These are phyloP conservation scores for Skeletonema grethae DNA, from an alignment of 108 stramenopile genomes.

Conservation along the genomic window DNA sequence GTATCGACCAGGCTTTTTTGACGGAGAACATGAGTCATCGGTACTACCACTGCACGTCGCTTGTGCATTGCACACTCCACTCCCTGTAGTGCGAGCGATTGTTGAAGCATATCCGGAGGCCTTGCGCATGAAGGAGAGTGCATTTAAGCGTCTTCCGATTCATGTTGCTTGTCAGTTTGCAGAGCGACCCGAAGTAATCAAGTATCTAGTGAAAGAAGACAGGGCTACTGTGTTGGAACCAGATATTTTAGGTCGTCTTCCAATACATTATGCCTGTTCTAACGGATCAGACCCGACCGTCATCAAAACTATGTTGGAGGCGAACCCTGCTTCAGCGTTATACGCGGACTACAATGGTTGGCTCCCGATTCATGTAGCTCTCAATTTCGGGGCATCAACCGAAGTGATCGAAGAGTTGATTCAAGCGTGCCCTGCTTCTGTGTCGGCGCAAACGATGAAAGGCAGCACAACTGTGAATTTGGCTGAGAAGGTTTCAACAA, in stretches of 20 bases:
- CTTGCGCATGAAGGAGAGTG: slow-evolving; percentile 52
- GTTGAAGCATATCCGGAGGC: slow-evolving; percentile 68
- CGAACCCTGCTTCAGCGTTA: slow-evolving; percentile 40
- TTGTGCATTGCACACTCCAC: slow-evolving; percentile 75
- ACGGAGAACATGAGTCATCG: slow-evolving; percentile 78
- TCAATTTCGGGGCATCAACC: slow-evolving; percentile 38
- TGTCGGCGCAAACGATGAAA: slow-evolving; percentile 28
- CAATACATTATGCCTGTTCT: slow-evolving; percentile 86
- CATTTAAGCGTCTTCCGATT: slow-evolving; percentile 75
- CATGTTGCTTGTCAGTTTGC: slow-evolving; percentile 81
- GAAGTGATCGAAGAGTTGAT: slow-evolving; percentile 22
- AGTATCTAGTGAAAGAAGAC: slow-evolving; percentile 57
- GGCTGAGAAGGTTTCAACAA: slow-evolving; percentile 34
- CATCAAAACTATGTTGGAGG: slow-evolving; percentile 72
- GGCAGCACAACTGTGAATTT: slow-evolving; percentile 27
- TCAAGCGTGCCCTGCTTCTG: slow-evolving; percentile 8
- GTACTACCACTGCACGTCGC: slow-evolving; percentile 81
- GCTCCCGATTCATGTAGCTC: slow-evolving; percentile 40
- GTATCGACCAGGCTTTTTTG: slow-evolving; percentile 75
- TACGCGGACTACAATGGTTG: slow-evolving; percentile 41
- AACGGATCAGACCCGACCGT: slow-evolving; percentile 79
- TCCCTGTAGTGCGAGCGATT: slow-evolving; percentile 56
- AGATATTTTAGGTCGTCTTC: slow-evolving; percentile 78
- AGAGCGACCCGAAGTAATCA: slow-evolving; percentile 66
- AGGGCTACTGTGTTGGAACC: slow-evolving; percentile 70